Base-by-base conservation (phyloP, 139 green algal species). In the Tetraselmis striata region DNA sequence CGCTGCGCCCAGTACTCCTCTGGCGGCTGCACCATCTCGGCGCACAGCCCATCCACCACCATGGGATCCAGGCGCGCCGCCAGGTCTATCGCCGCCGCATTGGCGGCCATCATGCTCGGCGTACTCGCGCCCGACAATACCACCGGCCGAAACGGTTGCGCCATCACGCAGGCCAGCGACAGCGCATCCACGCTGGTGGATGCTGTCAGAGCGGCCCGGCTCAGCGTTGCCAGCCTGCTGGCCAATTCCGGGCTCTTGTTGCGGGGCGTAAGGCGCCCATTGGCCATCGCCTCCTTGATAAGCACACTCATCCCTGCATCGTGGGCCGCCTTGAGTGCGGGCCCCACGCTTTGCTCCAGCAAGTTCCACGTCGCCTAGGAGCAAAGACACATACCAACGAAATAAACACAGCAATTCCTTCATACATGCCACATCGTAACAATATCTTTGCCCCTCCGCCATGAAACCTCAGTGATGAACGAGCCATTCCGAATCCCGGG, bases 281-380 rank as follows among this genome's bases (percentile, higher is more conserved):
- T 93, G 26, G 88, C 88, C 59, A 93, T 85, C 0, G 80, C 90
- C 80, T 93, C 90, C 83, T 93, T 93, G 25, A 93, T 77, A 30
- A 93, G 91, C 1, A 93, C 85, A 22, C 82, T 75, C 87, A 92
- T 77, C 22, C 90, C 90, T 25, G 80, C 76, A 0, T 84, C 30
- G 18, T 83, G 32, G 2, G 90, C 88, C 30, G 89, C 87, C 0
- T 76, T 2, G 32, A 92, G 83, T 5, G 85, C 86, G 23, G n/a
- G 2, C 25, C 86, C 90, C 89, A 82, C 82, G 59, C 79, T 87
- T 77, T 86, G 87, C 83, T 93, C 90, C 78, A 92, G 79, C 5
- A 92, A 76, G 77, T 92, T 93, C 83, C 83, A 93, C 24, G 90
- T 93, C 29, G 90, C 90, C 67, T 86, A n/a, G n/a, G n/a, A n/a